Percentiles rank a stretch among this genome's conserved stretches.
Conservation (phyloP, 305 asterid genomes). For the Ruellia speciosa region DNA sequence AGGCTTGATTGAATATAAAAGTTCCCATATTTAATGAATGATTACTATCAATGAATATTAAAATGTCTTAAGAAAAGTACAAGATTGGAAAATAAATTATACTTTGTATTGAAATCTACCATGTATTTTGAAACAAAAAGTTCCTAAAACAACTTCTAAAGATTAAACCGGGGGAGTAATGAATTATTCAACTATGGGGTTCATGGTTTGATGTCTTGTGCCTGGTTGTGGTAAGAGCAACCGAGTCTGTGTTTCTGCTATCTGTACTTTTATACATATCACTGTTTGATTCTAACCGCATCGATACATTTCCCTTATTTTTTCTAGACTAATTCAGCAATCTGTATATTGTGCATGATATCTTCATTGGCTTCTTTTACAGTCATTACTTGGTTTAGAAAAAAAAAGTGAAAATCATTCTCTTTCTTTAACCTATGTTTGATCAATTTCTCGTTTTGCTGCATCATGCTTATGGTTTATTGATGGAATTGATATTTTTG, state of each 20-base stretch:
- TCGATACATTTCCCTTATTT: too few species aligned
- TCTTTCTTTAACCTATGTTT: not conserved
- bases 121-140: too few species aligned
- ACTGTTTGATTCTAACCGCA: too few species aligned
- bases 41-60: too few species aligned
- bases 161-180: too few species aligned
- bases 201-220: not conserved
- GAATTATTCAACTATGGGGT: not conserved
- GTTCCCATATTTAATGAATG: too few species aligned
- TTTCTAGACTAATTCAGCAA: not conserved
- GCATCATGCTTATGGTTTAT: slow-evolving; percentile 9
- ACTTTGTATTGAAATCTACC: too few species aligned
- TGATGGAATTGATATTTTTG: slow-evolving; percentile 10
- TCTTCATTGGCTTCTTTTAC: not conserved
- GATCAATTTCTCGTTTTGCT: not conserved
- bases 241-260: not conserved
- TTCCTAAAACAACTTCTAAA: too few species aligned
- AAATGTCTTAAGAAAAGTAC: too few species aligned
- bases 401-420: not conserved
- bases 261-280: not conserved
- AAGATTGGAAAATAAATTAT: too few species aligned
- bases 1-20: too few species aligned
- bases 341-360: not conserved
- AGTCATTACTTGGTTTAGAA: slow-evolving; percentile 4
- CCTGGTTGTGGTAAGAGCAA: not conserved